A percentile compares a stretch with the other conserved stretches of the same genome.
Evolutionary conservation across 768 basidiomycete species (phyloP).

Genomic region (Scleroderma bovista): DNA sequence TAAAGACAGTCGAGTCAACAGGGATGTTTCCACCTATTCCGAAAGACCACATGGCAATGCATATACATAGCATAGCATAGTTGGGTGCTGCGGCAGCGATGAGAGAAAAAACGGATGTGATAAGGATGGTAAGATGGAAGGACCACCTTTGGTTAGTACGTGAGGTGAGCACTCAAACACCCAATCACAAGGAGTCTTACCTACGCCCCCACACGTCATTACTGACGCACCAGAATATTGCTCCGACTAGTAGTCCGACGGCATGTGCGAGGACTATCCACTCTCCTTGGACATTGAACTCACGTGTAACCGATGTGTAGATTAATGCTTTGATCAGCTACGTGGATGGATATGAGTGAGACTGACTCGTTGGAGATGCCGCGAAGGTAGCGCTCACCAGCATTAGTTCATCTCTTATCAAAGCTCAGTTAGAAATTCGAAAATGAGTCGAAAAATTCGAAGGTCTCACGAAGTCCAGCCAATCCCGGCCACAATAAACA

Average conservation of each 20-base stretch:
- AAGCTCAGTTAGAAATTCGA: neutral
- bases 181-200: slow-evolving; percentile 25
- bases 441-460: neutral
- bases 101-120: slow-evolving; percentile 61
- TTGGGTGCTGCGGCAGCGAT: slow-evolving; percentile 57
- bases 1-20: slow-evolving; percentile 71
- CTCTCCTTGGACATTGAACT: slow-evolving; percentile 58
- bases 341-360: neutral
- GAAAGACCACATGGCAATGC: slow-evolving; percentile 53
- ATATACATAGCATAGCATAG: slow-evolving; percentile 43
- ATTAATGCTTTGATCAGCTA: slow-evolving; percentile 64
- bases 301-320: slow-evolving; percentile 54
- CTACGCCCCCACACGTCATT: slow-evolving; percentile 69
- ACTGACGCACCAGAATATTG: slow-evolving; percentile 61
- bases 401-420: slow-evolving; percentile 62
- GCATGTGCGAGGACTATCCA: slow-evolving; percentile 68
- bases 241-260: slow-evolving; percentile 64
- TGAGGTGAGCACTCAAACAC: slow-evolving; percentile 5
- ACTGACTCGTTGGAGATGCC: neutral
- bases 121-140: slow-evolving; percentile 66
- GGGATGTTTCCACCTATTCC: slow-evolving; percentile 73
- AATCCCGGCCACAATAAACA: slow-evolving; percentile 67
- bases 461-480: slow-evolving; percentile 67
- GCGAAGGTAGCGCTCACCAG: slow-evolving; percentile 39
- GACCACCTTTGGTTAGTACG: slow-evolving; percentile 42